Evolutionary conservation across 495 filamentous ascomycete genomes (phyloP).

Genomic region (Podospora pseudopauciseta): DNA sequence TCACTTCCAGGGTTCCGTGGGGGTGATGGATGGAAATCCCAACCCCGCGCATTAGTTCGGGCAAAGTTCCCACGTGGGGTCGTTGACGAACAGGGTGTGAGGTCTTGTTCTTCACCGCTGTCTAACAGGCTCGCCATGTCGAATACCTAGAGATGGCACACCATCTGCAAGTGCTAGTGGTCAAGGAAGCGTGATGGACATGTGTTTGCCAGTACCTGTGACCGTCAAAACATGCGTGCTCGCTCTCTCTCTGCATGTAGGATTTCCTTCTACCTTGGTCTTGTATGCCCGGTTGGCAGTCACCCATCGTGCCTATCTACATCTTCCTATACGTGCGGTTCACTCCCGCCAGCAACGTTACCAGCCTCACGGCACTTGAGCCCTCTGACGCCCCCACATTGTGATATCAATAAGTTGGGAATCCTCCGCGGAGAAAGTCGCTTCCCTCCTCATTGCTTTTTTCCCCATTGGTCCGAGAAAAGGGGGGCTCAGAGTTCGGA

Average conservation of each 20-base stretch:
- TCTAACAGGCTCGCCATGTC: not conserved
- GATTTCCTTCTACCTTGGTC: not conserved
- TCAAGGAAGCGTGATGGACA: not conserved
- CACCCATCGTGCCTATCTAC: not conserved
- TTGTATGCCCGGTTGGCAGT: not conserved
- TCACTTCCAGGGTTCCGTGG: not conserved
- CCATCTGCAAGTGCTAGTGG: not conserved
- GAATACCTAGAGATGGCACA: not conserved
- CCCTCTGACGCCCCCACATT: not conserved
- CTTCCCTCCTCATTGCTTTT: not conserved
- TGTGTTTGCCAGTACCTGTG: not conserved
- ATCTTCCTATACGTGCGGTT: no score
- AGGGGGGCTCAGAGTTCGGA: not conserved
- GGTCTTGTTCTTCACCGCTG: not conserved
- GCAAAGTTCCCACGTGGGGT: not conserved
- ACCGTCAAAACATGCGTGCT: not conserved
- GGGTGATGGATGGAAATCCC: no score
- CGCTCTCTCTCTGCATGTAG: not conserved
- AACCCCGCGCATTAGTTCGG: not conserved
- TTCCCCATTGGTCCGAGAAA: not conserved
- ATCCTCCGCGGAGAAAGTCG: not conserved
- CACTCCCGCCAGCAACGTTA: not conserved
- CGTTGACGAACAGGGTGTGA: not conserved
- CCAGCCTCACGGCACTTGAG: no score
- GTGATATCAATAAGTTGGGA: not conserved